Conservation (phyloP, 768 basidiomycete species). For the Lactarius pseudohatsudake region DNA sequence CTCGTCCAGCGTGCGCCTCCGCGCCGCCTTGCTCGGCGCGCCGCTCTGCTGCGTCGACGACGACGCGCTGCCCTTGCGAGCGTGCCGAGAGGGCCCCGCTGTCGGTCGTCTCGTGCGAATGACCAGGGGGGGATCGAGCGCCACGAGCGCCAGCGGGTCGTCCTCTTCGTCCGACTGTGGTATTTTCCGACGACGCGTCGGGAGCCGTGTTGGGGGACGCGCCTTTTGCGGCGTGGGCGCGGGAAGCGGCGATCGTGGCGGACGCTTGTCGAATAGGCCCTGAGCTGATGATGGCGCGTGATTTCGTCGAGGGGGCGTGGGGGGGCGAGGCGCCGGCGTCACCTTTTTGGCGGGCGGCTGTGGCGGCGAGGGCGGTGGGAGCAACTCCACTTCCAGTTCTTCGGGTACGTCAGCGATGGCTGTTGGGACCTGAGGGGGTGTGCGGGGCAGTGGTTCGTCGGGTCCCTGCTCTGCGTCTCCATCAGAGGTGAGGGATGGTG, state of each 20-base stretch:
- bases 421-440: conserved; percentile 28
- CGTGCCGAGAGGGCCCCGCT: not conserved
- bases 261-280: conserved; percentile 56
- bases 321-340: conserved; percentile 4
- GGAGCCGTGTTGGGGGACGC: conserved; percentile 51
- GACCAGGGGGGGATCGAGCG: conserved; percentile 11
- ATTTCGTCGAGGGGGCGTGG: conserved; percentile 11
- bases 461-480: conserved; percentile 22
- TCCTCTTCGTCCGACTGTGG: conserved; percentile 17
- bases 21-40: conserved; percentile 31
- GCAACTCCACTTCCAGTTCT: conserved; percentile 4
- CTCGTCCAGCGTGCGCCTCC: conserved; percentile 64
- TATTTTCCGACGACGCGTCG: conserved; percentile 1
- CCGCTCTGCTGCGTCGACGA: conserved; percentile 8
- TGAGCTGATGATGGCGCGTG: not conserved
- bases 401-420: conserved; percentile 6
- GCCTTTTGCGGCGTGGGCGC: conserved; percentile 51
- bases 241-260: conserved; percentile 65
- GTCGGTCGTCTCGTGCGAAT: conserved; percentile 5
- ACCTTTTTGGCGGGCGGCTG: conserved; percentile 9
- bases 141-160: conserved; percentile 19
- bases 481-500: conserved; percentile 29
- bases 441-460: conserved; percentile 21
- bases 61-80: conserved; percentile 5
- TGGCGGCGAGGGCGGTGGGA: not conserved